phyloP scores from a whole-genome alignment of 208 protist species.

The Acanthamoeba castellanii region DNA sequence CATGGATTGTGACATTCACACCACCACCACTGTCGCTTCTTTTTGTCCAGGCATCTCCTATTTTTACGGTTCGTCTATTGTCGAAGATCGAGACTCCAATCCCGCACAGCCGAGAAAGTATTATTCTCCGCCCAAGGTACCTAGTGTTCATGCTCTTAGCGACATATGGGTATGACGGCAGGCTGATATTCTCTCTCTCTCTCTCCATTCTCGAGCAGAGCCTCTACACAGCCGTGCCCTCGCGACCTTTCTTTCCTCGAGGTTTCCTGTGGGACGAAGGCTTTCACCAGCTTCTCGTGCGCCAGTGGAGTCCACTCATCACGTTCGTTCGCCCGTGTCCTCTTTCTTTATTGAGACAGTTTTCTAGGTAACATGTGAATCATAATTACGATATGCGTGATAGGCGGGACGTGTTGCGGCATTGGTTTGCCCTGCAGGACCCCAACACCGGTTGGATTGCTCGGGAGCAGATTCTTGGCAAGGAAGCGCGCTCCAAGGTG shows the following conservation, averaged over 20 bases:
- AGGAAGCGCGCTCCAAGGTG: constrained; percentile 87
- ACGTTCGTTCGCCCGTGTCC: background rate
- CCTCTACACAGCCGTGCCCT: constrained; percentile 86
- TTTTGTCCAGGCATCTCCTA: constrained; percentile 12
- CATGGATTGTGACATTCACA: background rate
- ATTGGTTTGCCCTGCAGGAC: constrained; percentile 91
- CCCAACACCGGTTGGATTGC: constrained; percentile 91
- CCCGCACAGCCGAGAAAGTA: background rate
- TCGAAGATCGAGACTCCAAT: background rate
- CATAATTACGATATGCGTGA: background rate
- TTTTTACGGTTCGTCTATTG: constrained; percentile 36
- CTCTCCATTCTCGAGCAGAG: background rate
- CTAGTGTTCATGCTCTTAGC: background rate
- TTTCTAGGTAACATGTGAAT: background rate
- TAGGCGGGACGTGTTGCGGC: constrained; percentile 83
- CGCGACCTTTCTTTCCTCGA: constrained; percentile 90
- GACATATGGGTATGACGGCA: background rate
- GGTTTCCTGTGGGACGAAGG: constrained; percentile 95
- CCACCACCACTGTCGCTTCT: background rate
- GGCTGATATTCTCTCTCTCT: background rate
- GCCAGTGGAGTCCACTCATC: constrained; percentile 85
- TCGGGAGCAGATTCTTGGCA: constrained; percentile 92
- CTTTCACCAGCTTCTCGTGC: constrained; percentile 92
- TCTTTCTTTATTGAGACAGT: background rate
- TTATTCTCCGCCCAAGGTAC: constrained; percentile 15